Evolutionary conservation across 2,329 filamentous ascomycete genomes (phyloP).

Genomic region (Helotiales sp.): DNA sequence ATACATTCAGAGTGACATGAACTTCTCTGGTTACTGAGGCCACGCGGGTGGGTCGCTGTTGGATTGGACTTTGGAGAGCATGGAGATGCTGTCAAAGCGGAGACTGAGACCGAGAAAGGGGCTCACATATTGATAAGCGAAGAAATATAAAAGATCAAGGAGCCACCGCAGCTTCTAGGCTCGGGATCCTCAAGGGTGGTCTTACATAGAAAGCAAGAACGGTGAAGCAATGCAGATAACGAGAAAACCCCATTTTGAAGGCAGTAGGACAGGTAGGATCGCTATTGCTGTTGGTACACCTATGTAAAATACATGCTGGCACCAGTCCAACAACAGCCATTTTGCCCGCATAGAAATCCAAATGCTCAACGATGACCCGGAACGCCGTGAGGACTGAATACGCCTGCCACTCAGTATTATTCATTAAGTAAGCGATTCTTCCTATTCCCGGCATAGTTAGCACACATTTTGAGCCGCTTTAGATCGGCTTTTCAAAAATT

Average conservation of each 20-base stretch:
- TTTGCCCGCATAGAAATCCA: constrained; percentile 1
- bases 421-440: neutral
- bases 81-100: no score
- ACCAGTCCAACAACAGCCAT: neutral
- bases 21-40: no score
- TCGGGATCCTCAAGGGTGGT: no score
- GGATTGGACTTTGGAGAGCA: no score
- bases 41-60: no score
- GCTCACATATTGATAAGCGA: no score
- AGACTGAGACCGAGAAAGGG: no score
- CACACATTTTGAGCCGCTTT: neutral
- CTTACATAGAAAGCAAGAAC: no score
- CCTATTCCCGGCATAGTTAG: neutral
- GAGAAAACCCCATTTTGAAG: neutral
- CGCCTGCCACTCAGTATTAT: neutral
- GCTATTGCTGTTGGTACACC: constrained; percentile 6
- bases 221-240: neutral
- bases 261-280: neutral
- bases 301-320: neutral
- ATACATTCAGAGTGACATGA: no score
- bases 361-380: neutral
- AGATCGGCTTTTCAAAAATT: neutral
- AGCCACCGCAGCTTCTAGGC: no score
- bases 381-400: neutral
- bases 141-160: no score